These are phyloP conservation scores for Trichophyton verrucosum DNA, from an alignment of 2,329 filamentous ascomycete genomes.

Conservation along the genomic window DNA sequence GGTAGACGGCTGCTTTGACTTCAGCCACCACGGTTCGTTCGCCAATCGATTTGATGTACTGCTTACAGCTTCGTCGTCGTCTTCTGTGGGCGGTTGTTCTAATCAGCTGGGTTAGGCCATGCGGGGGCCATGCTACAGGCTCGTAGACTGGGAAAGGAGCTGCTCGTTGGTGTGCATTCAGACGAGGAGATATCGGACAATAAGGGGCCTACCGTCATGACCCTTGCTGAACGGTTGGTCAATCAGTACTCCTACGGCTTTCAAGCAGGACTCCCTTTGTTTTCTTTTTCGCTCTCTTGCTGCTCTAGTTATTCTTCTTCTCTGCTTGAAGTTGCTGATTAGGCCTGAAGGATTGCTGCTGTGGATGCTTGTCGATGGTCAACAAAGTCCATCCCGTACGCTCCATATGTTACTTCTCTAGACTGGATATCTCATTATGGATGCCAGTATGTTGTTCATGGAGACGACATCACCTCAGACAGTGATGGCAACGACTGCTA, in stretches of 20 bases:
- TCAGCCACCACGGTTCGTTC: conserved; percentile 77
- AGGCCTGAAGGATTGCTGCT: conserved; percentile 55
- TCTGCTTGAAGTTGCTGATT: neutral
- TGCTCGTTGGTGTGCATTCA: conserved; percentile 87
- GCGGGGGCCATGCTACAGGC: conserved; percentile 95
- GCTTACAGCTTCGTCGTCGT: neutral
- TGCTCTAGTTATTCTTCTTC: neutral
- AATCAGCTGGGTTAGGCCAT: conserved; percentile 50
- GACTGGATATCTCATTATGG: conserved; percentile 93
- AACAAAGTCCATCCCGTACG: conserved; percentile 66
- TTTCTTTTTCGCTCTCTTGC: neutral
- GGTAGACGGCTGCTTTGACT: conserved; percentile 99
- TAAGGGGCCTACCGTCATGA: conserved; percentile 98
- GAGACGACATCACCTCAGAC: conserved; percentile 94
- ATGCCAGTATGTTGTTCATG: conserved; percentile 90
- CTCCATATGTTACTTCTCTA: conserved; percentile 88
- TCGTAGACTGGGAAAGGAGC: conserved; percentile 74
- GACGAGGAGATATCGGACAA: conserved; percentile 93
- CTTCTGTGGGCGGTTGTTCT: conserved; percentile 1
- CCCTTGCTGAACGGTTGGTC: conserved; percentile 62
- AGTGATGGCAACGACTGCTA: conserved; percentile 92
- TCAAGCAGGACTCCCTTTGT: neutral
- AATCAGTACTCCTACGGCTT: neutral
- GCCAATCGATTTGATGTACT: neutral
- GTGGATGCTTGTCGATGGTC: conserved; percentile 94